phyloP scores from a whole-genome alignment of 139 green algal genomes.

The Axilococcus clingmanii region DNA sequence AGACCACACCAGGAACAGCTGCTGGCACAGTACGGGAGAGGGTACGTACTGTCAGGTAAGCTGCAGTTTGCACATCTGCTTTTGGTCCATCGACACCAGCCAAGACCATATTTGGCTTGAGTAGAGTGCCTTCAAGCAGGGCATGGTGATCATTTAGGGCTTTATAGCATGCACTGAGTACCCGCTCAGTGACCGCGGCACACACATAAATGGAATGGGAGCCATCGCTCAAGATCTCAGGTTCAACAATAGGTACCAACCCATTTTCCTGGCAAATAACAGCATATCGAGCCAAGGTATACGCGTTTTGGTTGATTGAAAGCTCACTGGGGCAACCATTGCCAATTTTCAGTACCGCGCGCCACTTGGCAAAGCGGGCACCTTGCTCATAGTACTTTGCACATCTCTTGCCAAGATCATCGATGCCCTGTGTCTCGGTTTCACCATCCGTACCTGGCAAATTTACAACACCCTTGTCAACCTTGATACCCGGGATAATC shows the following conservation, averaged over 20 bases:
- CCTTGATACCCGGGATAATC: conserved; percentile 50
- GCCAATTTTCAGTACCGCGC: conserved; percentile 70
- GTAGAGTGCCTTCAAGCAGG: conserved; percentile 81
- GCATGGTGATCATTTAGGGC: conserved; percentile 77
- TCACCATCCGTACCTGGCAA: conserved; percentile 45
- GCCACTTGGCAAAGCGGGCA: conserved; percentile 90
- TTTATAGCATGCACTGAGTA: conserved; percentile 42
- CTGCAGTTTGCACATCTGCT: conserved; percentile 12
- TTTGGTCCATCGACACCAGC: conserved; percentile 16
- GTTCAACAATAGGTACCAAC: conserved; percentile 88
- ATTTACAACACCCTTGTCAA: conserved; percentile 51
- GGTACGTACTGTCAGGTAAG: conserved; percentile 52
- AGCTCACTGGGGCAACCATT: conserved; percentile 35
- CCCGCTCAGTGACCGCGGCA: conserved; percentile 32
- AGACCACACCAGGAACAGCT: conserved; percentile 64
- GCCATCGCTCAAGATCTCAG: conserved; percentile 73
- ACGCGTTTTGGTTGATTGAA: conserved; percentile 77
- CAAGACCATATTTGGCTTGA: conserved; percentile 86
- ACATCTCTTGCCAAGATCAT: conserved; percentile 54
- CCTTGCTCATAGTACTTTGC: conserved; percentile 33
- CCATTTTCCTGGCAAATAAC: conserved; percentile 69
- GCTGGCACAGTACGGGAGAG: conserved; percentile 68
- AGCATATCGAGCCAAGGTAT: conserved; percentile 88
- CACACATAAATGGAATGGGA: conserved; percentile 65
- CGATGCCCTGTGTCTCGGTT: conserved; percentile 57